Base-by-base conservation (phyloP, 2,329 filamentous ascomycete species). In the Botrytis medusae region DNA sequence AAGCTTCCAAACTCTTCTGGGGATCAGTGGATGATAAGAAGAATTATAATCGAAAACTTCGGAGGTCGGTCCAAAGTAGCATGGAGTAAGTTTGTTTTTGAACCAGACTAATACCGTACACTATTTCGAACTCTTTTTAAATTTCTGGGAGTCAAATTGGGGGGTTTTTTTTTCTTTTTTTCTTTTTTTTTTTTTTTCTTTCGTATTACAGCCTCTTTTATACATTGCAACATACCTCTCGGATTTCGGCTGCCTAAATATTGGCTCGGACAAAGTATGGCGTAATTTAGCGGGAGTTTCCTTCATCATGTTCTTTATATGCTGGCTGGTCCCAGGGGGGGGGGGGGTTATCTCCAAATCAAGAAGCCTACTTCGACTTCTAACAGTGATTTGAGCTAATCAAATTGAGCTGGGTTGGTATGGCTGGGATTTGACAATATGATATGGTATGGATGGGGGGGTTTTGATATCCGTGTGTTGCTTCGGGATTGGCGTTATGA, bases 1-100 rank as follows among this genome's bases (percentile, higher is more conserved):
- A 97, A 79, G 94, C 95, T 2, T 91, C 92, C 59, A 93, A 91
- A 81, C 85, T 98, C 63, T 96, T 92, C 80, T 99, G 96, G 95
- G 94, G 94, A 4, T 87, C 87, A 6, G 83, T 88, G 0, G 91
- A 94, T 3, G 91, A 95, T 71, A 92, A 93, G 80, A 97, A 95
- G 83, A 84, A 89, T 76, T 98, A 98, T 84, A 94, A 92, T 78
- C 89, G 95, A 71, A 89, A 90, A 75, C 85, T 98, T 75, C 89
- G 95, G 71, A 88, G 93, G 78, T 93, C 92, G 16, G 92, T 96
- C 5, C 92, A 91, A 81, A 84, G 87, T 76, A 91, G 88, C 79
- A 86, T 89, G 83, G 89, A 91, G 85, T 90, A 77, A 77, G 77
- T 72, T 54, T 7, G 18, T 1, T 44, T 40, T 29, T 25, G 18